Percentiles rank a stretch among this genome's conserved stretches.
phyloP scores from a whole-genome alignment of 148 eudicot species.

The Camellia lanceoleosa region DNA sequence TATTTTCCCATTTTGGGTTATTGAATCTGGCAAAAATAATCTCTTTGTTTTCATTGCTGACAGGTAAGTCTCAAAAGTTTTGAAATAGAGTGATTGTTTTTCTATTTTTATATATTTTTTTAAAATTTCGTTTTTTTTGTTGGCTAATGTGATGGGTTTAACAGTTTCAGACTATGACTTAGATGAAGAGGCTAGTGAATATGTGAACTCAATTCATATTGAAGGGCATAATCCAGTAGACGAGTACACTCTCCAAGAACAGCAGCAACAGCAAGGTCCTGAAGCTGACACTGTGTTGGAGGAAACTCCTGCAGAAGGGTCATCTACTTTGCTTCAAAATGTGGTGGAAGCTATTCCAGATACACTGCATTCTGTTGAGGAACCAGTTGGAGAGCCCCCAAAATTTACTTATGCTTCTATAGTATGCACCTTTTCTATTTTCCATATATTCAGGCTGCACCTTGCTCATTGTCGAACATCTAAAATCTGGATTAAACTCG shows the following conservation, averaged over 20 bases:
- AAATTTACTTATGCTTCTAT: slow-evolving; percentile 81
- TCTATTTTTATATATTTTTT: neutral
- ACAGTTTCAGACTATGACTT: slow-evolving; percentile 51
- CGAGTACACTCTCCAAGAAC: slow-evolving; percentile 57
- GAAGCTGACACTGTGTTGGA: slow-evolving; percentile 45
- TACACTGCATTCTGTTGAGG: slow-evolving; percentile 32
- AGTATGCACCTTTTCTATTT: slow-evolving; percentile 38
- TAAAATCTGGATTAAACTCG: neutral
- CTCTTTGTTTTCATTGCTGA: neutral
- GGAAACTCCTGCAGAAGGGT: slow-evolving; percentile 53
- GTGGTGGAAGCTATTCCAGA: slow-evolving; percentile 45
- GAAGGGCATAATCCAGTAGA: slow-evolving; percentile 60
- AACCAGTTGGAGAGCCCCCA: slow-evolving; percentile 52
- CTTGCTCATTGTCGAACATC: neutral
- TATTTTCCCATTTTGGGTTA: too few species aligned
- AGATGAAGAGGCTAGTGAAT: slow-evolving; percentile 71
- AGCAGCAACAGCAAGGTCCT: slow-evolving; percentile 20
- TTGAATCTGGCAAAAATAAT: neutral
- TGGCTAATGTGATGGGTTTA: slow-evolving; percentile 13
- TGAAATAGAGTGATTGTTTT: neutral
- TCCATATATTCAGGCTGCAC: neutral
- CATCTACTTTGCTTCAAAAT: slow-evolving; percentile 27
- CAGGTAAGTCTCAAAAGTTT: neutral
- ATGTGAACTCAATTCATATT: slow-evolving; percentile 55
- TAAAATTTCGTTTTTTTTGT: neutral